A percentile compares a stretch with the other conserved stretches of the same genome.
phyloP scores from a whole-genome alignment of 345 rosid genomes.

The Xanthoceras sorbifolium region DNA sequence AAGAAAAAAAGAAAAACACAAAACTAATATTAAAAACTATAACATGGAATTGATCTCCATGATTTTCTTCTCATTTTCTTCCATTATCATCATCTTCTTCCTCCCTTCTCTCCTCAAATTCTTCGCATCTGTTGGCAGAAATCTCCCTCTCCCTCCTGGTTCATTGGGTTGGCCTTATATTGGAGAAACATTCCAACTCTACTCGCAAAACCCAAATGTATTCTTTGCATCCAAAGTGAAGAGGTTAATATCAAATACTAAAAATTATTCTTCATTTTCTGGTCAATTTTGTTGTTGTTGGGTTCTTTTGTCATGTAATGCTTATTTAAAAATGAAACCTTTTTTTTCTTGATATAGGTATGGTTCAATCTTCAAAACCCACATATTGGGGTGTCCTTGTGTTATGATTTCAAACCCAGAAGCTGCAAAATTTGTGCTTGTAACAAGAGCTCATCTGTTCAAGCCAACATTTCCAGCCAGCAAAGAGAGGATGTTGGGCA shows the following conservation, averaged over 20 bases:
- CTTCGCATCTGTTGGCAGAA: conserved; percentile 20
- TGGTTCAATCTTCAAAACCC: conserved; percentile 80
- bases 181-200: conserved; percentile 85
- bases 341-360: conserved; percentile 43
- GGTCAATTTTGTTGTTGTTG: neutral
- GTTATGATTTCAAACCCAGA: conserved; percentile 90
- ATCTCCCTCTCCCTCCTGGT: conserved; percentile 82
- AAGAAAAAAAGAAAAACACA: neutral
- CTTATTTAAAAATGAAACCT: neutral
- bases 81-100: conserved; percentile 32
- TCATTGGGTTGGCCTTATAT: conserved; percentile 82
- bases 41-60: conserved; percentile 39
- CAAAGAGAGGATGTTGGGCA: conserved; percentile 87
- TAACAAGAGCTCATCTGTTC: conserved; percentile 67
- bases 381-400: conserved; percentile 83
- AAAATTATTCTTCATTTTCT: no score
- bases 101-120: conserved; percentile 35
- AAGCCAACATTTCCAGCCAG: conserved; percentile 90
- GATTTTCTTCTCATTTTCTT: conserved; percentile 24
- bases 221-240: conserved; percentile 72
- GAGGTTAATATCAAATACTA: conserved; percentile 35
- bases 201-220: conserved; percentile 85
- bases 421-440: conserved; percentile 74
- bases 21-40: neutral
- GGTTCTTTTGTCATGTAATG: neutral